Conservation (phyloP, 192 early-diverging fungal species). For the Chytriomyces sp. region DNA sequence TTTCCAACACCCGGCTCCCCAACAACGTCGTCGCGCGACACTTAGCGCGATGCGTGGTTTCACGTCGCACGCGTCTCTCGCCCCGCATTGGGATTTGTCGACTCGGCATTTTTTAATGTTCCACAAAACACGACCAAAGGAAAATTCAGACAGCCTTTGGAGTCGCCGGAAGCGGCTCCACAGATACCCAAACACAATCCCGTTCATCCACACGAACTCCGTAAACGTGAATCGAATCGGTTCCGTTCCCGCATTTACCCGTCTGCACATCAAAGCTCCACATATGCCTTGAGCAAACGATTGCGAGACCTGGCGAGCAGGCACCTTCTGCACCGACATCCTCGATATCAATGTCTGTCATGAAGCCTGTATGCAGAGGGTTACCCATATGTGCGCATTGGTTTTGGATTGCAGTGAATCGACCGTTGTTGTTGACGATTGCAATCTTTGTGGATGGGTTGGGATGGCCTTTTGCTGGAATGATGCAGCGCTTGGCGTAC, state of each 20-base stretch:
- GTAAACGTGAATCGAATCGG: not conserved
- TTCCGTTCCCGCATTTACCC: not conserved
- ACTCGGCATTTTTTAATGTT: no score
- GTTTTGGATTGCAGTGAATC: not conserved
- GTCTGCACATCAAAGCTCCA: not conserved
- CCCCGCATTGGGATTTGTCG: no score
- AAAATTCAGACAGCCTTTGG: no score
- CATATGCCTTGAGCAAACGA: not conserved
- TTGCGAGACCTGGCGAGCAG: not conserved
- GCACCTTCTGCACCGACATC: not conserved
- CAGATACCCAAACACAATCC: not conserved
- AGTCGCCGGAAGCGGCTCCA: not conserved
- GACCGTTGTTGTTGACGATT: not conserved
- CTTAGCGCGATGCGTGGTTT: no score
- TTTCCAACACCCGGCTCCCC: no score
- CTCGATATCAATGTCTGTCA: not conserved
- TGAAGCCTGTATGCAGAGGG: not conserved
- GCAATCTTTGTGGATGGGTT: not conserved
- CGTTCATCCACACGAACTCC: not conserved
- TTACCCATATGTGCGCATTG: not conserved
- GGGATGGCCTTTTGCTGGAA: not conserved
- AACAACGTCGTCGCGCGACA: no score
- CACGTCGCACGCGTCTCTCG: no score
- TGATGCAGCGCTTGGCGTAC: not conserved
- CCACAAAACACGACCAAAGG: no score